These are phyloP conservation scores for Auricularia sp. DNA, from an alignment of 768 basidiomycete species.

Conservation along the genomic window DNA sequence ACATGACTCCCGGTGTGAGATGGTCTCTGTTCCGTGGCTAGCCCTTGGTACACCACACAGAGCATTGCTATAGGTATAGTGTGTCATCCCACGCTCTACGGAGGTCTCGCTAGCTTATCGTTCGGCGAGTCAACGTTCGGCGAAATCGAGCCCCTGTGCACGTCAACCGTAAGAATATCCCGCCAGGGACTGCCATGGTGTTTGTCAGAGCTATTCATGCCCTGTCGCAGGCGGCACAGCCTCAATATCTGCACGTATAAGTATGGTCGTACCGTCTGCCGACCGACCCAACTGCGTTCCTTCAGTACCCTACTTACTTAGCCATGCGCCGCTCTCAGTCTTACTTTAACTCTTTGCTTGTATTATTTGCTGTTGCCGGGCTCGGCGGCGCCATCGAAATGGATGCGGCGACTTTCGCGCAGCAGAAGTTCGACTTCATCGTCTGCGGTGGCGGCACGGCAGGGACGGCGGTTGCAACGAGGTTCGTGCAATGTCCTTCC, in stretches of 20 bases:
- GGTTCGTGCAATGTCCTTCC: not conserved
- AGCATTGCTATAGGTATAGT: too few relatives aligned
- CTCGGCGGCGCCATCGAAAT: not conserved
- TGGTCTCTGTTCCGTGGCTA: too few relatives aligned
- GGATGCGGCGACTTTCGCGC: not conserved
- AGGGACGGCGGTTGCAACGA: not conserved
- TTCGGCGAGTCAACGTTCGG: constrained; percentile 14
- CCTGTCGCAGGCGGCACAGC: too few relatives aligned
- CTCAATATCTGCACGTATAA: too few relatives aligned
- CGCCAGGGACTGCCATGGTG: constrained; percentile 1
- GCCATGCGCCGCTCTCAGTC: not conserved
- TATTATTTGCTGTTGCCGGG: not conserved
- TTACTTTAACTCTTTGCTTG: not conserved
- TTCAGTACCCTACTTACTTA: too few relatives aligned
- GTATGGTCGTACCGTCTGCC: too few relatives aligned
- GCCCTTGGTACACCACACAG: too few relatives aligned
- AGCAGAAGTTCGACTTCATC: not conserved
- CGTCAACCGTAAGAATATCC: constrained; percentile 4
- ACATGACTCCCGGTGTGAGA: too few relatives aligned
- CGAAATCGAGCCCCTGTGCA: constrained; percentile 7
- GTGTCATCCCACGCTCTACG: too few relatives aligned
- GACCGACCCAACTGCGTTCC: too few relatives aligned
- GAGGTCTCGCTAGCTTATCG: too few relatives aligned
- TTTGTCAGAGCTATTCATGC: not conserved
- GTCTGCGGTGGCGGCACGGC: not conserved